Evolutionary conservation across 75 land plant genomes (phyloP), one percentile per base, ranked within the genome.

Genomic region (Azolla pinnata): DNA sequence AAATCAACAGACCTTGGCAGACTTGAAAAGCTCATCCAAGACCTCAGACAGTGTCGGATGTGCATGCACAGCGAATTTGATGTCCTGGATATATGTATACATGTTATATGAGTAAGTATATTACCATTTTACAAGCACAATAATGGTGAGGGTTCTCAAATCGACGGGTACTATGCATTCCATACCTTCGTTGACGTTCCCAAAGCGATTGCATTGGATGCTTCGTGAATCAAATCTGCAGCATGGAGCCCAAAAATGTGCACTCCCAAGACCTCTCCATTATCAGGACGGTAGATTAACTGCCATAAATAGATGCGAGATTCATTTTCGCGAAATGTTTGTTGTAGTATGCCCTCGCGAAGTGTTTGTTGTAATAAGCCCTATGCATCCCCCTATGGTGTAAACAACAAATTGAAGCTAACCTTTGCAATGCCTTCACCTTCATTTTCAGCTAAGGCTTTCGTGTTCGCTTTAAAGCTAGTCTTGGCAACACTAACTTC

Each of bases 401-500:
- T 8, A 18, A 21, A 52, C 20, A 47, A 12, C 10, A 3, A 52
- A 14, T 19, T 52, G 24, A 24, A 20, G 20, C 28, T 61, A 30
- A 95, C 99, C 99, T 95, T 95, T 26, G 99, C 99, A 54, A 95
- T 49, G 25, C 99, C 99, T 52, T 95, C 97, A 19, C 92, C 99
- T 79, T 95, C 99, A 83, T 95, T 95, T 72, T 95, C 99, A 47
- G 99, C 99, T 56, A 95, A 78, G 55, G 92, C 97, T 67, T 95
- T 90, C 51, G 97, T 95, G 71, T 90, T 83, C 29, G 97, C 99
- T 67, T 95, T 95, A 60, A 95, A 95, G 75, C 99, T 95, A 40
- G 99, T 95, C 72, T 95, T 95, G 10, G 96, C 88, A 34, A 95
- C 71, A 65, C 88, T 81, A 1, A 95, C 69, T 67, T 82, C 71